Percentiles rank a stretch among this genome's conserved stretches.
Conservation (phyloP, 1,139 yeast species). For the Pichia sp. region DNA sequence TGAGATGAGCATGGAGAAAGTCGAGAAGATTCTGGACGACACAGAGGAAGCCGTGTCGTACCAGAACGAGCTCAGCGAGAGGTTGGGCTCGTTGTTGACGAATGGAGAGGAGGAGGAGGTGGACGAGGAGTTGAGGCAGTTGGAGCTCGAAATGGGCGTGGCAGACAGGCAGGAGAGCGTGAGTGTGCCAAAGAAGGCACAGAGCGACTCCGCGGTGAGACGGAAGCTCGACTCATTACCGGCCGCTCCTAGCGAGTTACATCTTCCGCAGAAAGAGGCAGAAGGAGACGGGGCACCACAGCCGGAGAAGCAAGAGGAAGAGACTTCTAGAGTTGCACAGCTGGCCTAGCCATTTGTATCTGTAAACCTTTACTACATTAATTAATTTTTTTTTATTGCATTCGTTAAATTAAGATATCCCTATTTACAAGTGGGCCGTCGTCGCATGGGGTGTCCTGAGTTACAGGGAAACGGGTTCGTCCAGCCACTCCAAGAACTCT, state of each 20-base stretch:
- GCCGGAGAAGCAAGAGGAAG: conserved; percentile 15
- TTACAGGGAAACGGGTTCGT: conserved; percentile 26
- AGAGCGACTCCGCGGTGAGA: not conserved
- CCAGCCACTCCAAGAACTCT: conserved; percentile 90
- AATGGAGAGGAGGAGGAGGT: conserved; percentile 61
- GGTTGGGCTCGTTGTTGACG: conserved; percentile 44
- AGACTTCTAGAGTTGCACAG: not conserved
- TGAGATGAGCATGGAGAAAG: conserved; percentile 72
- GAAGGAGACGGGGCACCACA: conserved; percentile 19
- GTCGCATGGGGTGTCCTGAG: not conserved
- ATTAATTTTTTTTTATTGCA: not conserved
- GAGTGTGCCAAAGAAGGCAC: not conserved
- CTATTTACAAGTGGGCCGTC: not conserved
- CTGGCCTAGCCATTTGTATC: conserved; percentile 1
- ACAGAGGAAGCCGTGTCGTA: conserved; percentile 75
- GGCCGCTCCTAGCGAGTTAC: conserved; percentile 32
- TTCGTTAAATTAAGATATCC: not conserved
- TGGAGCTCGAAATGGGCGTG: conserved; percentile 42
- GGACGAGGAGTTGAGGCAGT: conserved; percentile 53
- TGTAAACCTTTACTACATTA: not conserved
- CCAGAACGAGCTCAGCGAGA: conserved; percentile 56
- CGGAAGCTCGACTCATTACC: conserved; percentile 17
- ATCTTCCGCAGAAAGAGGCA: conserved; percentile 18
- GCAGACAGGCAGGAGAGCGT: not conserved
- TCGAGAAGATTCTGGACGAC: conserved; percentile 82